These are phyloP conservation scores for Cetraspora pellucida DNA, from an alignment of 192 early-diverging fungal genomes.

Conservation along the genomic window DNA sequence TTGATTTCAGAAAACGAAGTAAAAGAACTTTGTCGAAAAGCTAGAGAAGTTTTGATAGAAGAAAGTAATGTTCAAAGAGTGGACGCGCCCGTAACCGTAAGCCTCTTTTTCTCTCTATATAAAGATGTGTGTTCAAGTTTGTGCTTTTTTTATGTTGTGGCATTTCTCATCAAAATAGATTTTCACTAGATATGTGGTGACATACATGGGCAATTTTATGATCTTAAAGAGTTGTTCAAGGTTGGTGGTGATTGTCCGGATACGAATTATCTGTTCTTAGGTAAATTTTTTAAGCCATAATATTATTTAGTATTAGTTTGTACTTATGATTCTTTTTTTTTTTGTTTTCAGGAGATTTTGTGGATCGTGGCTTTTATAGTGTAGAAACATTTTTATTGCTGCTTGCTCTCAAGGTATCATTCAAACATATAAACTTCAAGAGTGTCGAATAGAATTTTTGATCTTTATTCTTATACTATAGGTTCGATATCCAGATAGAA, in stretches of 20 bases:
- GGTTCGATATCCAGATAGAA: slow-evolving; percentile 82
- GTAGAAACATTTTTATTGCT: slow-evolving; percentile 98
- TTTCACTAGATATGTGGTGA: slow-evolving; percentile 91
- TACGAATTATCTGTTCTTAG: slow-evolving; percentile 91
- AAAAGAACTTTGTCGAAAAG: slow-evolving; percentile 92
- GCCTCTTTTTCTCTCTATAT: not conserved
- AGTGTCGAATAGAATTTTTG: slow-evolving; percentile 84
- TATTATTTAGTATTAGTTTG: not conserved
- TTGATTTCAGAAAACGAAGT: slow-evolving; percentile 92
- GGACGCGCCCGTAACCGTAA: slow-evolving; percentile 90
- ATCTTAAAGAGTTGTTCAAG: slow-evolving; percentile 97
- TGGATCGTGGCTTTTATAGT: slow-evolving; percentile 94
- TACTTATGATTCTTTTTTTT: slow-evolving; percentile 87
- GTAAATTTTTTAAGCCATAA: slow-evolving; percentile 52
- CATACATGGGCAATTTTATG: slow-evolving; percentile 96
- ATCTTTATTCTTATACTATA: slow-evolving; percentile 55
- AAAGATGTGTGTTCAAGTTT: not conserved
- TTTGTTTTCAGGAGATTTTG: slow-evolving; percentile 96
- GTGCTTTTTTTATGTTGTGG: not conserved
- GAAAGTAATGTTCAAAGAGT: slow-evolving; percentile 88
- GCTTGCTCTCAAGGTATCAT: slow-evolving; percentile 87
- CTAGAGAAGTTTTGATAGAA: slow-evolving; percentile 73
- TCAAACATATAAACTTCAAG: slow-evolving; percentile 74
- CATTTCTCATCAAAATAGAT: not conserved
- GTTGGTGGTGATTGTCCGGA: slow-evolving; percentile 91